phyloP scores from a whole-genome alignment of 1,284 basidiomycete species.

The Trametes pubescens region DNA sequence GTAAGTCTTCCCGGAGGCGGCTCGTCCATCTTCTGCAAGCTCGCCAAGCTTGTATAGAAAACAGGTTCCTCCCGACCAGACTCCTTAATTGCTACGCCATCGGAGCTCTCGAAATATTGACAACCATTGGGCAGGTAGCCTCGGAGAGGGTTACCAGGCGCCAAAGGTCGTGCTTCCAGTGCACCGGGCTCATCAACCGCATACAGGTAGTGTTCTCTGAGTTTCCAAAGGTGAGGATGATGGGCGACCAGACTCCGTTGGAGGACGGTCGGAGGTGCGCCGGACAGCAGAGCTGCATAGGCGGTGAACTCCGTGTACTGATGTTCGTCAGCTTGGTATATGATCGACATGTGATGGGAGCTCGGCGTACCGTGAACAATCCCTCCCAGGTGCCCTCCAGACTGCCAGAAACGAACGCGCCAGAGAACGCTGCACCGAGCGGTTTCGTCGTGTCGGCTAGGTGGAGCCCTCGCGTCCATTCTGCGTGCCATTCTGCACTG shows the following conservation, averaged over 20 bases:
- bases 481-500: slow-evolving; percentile 47
- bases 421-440: slow-evolving; percentile 45
- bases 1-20: slow-evolving; percentile 45
- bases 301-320: slow-evolving; percentile 80
- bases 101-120: slow-evolving; percentile 49
- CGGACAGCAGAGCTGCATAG: slow-evolving; percentile 69
- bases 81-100: slow-evolving; percentile 54
- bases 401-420: slow-evolving; percentile 66
- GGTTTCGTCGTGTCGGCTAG: slow-evolving; percentile 44
- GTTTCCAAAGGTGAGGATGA: slow-evolving; percentile 81
- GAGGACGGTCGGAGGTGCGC: slow-evolving; percentile 63
- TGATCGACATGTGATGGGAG: neutral
- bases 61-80: slow-evolving; percentile 46
- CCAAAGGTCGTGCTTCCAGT: slow-evolving; percentile 37
- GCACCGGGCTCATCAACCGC: slow-evolving; percentile 29
- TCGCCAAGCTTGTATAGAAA: slow-evolving; percentile 48
- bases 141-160: slow-evolving; percentile 48
- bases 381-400: slow-evolving; percentile 82
- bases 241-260: slow-evolving; percentile 66
- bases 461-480: slow-evolving; percentile 65
- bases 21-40: slow-evolving; percentile 29
- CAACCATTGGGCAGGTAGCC: slow-evolving; percentile 63
- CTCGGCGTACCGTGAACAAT: slow-evolving; percentile 66
- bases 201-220: slow-evolving; percentile 73
- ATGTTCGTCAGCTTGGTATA: neutral